Evolutionary conservation across 2,329 filamentous ascomycete genomes (phyloP), one percentile per base, ranked within the genome.

Genomic region (Aspergillus ibericus): DNA sequence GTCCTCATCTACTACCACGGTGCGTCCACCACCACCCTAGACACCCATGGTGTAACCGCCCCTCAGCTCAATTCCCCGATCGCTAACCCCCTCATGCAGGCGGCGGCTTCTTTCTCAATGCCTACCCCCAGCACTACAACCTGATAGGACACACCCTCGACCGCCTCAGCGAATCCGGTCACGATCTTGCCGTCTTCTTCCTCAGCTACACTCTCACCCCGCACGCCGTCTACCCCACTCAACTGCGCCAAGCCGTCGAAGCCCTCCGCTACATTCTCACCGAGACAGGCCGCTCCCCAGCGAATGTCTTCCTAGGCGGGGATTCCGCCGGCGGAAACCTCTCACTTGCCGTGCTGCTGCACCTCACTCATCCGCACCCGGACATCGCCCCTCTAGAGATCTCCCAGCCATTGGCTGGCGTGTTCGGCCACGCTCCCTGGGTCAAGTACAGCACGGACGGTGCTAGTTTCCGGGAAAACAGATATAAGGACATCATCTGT

Each of bases 391-490:
- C 64, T 56, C 0, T 75, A 80, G 6, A 61, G 62, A 1, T 73
- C 64, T 35, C 78, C 69, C 40, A 68, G 81, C 54, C 76, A 70
- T 51, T 75, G 34, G 70, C 69, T 2, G 83, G 77, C 1, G 75
- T 79, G 0, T 68, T 87, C 25, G 75, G 84, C 0, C 79, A 85
- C 36, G 81, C 79, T 1, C 85, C 85, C 0, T 88, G 85, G 85
- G 70, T 79, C 4, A 78, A 76, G 15, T 84, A 85, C 66, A 68
- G 70, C 29, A 71, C 70, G 0, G 67, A 76, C 13, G 75, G 77
- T 34, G 67, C 73, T 1, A 77, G 78, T 4, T 78, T 78, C 53
- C 64, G 66, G 18, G 64, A 68, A 6, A 85, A 85, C 61, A 72
- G 70, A 4, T 73, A 77, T 42, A 81, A 78, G 62, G 84, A 87